Conservation (phyloP, 2,329 filamentous ascomycete genomes). For the Fusarium piperis region DNA sequence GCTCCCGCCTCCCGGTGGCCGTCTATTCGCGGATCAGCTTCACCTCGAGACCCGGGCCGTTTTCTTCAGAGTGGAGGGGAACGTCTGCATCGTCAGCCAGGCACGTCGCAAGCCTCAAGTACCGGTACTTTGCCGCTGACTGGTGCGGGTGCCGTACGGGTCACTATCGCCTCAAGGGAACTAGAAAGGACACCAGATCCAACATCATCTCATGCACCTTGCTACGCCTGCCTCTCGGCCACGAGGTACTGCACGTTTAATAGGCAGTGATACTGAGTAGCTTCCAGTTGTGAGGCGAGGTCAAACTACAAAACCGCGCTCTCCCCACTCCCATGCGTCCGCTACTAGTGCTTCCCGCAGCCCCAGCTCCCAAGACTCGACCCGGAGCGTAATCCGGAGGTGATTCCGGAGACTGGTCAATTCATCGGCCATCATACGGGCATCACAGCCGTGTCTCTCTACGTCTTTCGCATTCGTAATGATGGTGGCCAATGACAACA, state of each 20-base stretch:
- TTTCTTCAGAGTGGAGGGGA: constrained; percentile 24
- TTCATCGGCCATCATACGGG: constrained; percentile 24
- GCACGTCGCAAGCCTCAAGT: constrained; percentile 6
- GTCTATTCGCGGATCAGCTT: constrained; percentile 14
- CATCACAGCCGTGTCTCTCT: background rate
- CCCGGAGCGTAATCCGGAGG: constrained; percentile 33
- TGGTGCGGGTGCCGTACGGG: constrained; percentile 2
- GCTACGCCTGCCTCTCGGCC: constrained; percentile 17
- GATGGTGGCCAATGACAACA: background rate
- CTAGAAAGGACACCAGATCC: constrained; percentile 9
- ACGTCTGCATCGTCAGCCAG: constrained; percentile 15
- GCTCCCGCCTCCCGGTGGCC: constrained; percentile 20
- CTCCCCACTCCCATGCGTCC: constrained; percentile 26
- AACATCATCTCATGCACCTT: constrained; percentile 18
- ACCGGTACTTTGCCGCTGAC: constrained; percentile 5
- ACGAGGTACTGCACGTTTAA: constrained; percentile 18
- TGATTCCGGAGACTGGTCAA: constrained; percentile 30
- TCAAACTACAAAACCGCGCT: constrained; percentile 12
- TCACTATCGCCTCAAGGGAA: background rate
- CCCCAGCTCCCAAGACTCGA: constrained; percentile 10
- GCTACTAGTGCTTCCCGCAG: constrained; percentile 14
- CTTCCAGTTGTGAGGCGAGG: constrained; percentile 12
- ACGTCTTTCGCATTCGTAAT: background rate
- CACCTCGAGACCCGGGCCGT: constrained; percentile 30
- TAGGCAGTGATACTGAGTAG: constrained; percentile 7